A percentile compares a stretch with the other conserved stretches of the same genome.
Evolutionary conservation across 2,329 filamentous ascomycete genomes (phyloP).

Genomic region (Pseudocercospora musae): DNA sequence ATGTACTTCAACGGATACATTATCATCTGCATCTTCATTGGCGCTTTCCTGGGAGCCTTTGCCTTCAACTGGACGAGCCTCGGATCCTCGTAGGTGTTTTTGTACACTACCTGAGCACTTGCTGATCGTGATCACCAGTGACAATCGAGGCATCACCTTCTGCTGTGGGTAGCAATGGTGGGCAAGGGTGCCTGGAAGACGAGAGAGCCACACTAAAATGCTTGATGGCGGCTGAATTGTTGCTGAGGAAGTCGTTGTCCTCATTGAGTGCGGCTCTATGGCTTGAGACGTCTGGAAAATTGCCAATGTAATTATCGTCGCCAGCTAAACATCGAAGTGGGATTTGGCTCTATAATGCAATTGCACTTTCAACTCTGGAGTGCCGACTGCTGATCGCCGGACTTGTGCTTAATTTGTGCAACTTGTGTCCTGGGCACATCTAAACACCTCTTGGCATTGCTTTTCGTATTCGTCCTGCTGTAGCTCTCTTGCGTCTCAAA

Average conservation of each 20-base stretch:
- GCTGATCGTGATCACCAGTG: conserved; percentile 5
- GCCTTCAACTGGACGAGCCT: conserved; percentile 15
- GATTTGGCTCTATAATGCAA: background rate
- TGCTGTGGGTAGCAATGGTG: conserved; percentile 22
- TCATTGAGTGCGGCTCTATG: background rate
- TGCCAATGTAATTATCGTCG: background rate
- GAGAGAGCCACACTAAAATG: background rate
- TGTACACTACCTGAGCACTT: background rate
- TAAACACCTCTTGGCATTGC: background rate
- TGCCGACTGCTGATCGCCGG: background rate
- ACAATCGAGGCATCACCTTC: conserved; percentile 24
- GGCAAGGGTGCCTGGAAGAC: background rate
- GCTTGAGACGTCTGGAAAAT: background rate
- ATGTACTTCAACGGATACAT: conserved; percentile 70
- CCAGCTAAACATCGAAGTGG: background rate
- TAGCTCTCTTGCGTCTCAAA: background rate
- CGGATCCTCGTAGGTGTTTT: conserved; percentile 5
- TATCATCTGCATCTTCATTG: conserved; percentile 77
- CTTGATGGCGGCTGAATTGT: background rate
- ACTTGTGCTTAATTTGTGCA: background rate
- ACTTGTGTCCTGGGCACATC: background rate
- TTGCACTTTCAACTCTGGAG: background rate
- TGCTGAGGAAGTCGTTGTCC: too few species aligned
- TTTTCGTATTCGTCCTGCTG: background rate
- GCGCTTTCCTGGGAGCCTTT: conserved; percentile 69